Conservation (phyloP, 225 moss, liverwort and hornwort species). For the Lunularia cruciata region DNA sequence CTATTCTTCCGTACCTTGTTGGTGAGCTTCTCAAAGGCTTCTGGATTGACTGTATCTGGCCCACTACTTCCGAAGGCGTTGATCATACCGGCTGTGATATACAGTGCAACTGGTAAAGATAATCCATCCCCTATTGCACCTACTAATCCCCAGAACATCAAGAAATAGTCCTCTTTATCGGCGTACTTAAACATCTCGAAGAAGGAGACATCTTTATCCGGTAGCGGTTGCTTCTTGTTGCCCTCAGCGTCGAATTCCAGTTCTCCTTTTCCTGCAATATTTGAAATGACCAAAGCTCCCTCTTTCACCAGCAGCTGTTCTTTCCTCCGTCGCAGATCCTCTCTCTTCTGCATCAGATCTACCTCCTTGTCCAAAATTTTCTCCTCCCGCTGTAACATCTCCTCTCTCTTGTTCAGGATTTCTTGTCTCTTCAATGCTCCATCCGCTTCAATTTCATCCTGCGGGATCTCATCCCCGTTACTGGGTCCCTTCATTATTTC, state of each 20-base stretch:
- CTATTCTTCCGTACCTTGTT: constrained; percentile 24
- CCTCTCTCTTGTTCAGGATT: not conserved
- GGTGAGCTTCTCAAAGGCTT: not conserved
- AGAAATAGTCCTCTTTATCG: constrained; percentile 16
- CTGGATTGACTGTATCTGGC: not conserved
- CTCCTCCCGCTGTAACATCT: not conserved
- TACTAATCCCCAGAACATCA: constrained; percentile 16
- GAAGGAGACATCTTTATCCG: constrained; percentile 17
- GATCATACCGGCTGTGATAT: constrained; percentile 34
- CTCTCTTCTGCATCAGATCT: not conserved
- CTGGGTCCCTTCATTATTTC: too few relatives aligned
- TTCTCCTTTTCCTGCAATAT: not conserved
- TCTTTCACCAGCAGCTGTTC: not conserved
- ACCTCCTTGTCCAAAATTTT: not conserved
- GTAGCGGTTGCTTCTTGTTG: not conserved
- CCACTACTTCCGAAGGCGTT: constrained; percentile 30
- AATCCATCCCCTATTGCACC: constrained; percentile 36
- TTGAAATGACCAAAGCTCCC: not conserved
- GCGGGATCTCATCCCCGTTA: not conserved
- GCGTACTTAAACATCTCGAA: constrained; percentile 41
- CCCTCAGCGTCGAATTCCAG: not conserved
- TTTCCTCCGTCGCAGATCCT: not conserved
- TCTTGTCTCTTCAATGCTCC: not conserved
- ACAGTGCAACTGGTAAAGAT: constrained; percentile 27
- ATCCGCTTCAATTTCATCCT: constrained; percentile 1